Evolutionary conservation across 2,329 filamentous ascomycete species (phyloP).

Genomic region (Talaromyces verruculosus): DNA sequence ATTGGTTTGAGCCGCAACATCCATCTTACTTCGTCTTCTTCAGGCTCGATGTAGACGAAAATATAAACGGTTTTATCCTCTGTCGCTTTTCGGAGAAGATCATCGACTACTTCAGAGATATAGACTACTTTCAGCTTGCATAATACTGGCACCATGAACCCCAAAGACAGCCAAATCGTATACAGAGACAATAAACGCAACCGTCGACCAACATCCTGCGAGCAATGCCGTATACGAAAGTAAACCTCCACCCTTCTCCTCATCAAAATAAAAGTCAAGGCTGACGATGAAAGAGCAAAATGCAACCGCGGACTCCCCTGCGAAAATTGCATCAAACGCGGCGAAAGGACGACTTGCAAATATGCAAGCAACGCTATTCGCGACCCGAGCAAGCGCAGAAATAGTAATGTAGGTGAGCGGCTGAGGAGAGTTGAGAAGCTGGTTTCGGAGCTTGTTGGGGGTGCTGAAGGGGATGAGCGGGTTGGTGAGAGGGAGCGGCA

Average conservation of each 20-base stretch:
- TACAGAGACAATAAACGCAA: conserved; percentile 21
- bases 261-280: no score
- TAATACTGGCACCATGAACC: neutral
- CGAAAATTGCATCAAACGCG: conserved; percentile 18
- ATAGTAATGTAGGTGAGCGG: conserved; percentile 65
- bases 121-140: neutral
- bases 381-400: conserved; percentile 13
- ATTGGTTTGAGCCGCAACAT: neutral
- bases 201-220: conserved; percentile 21
- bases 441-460: conserved; percentile 18
- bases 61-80: neutral
- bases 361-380: conserved; percentile 22
- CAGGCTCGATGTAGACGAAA: neutral
- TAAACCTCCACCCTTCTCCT: neutral
- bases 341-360: conserved; percentile 15
- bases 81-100: neutral
- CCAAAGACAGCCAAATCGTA: conserved; percentile 5
- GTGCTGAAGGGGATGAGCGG: neutral
- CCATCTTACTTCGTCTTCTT: neutral
- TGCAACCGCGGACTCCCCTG: conserved; percentile 21
- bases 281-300: conserved; percentile 7
- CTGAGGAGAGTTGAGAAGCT: conserved; percentile 20
- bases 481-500: neutral
- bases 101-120: neutral
- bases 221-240: conserved; percentile 22